phyloP scores from a whole-genome alignment of 108 stramenopile species.

The Cyclotella choctawhatcheeana region DNA sequence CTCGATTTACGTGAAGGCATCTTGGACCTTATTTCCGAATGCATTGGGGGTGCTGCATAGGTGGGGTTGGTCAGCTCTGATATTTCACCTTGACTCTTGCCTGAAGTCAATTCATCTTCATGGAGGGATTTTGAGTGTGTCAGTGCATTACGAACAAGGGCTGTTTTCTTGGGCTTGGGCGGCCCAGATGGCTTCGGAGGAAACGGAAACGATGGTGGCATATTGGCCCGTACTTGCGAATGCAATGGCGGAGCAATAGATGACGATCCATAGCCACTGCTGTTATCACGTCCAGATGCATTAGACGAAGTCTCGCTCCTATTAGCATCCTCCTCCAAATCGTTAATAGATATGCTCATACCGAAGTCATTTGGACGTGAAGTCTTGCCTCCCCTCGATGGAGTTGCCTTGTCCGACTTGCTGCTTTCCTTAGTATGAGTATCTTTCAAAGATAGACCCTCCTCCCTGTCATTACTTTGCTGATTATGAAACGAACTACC shows the following conservation, averaged over 20 bases:
- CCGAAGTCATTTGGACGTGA: neutral
- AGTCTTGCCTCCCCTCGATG: neutral
- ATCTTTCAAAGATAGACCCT: too few relatives aligned
- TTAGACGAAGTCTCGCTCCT: neutral
- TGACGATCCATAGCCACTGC: neutral
- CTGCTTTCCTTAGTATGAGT: neutral
- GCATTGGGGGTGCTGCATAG: neutral
- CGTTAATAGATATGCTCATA: neutral
- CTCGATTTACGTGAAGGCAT: neutral
- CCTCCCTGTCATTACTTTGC: too few relatives aligned
- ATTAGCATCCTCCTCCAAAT: neutral
- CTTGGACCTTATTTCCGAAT: constrained; percentile 2
- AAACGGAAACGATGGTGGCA: neutral
- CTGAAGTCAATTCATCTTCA: neutral
- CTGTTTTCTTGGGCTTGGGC: too few relatives aligned
- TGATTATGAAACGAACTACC: too few relatives aligned
- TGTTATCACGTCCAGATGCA: neutral
- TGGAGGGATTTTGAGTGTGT: neutral
- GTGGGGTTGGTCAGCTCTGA: neutral
- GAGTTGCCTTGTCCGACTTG: too few relatives aligned
- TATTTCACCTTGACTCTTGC: neutral
- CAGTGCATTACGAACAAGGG: neutral
- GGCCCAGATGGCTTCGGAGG: constrained; percentile 1
- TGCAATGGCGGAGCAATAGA: constrained; percentile 1
- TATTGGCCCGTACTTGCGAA: constrained; percentile 10